These are phyloP conservation scores for Triticum urartu DNA, from an alignment of 176 grass and related monocot species.

Conservation along the genomic window DNA sequence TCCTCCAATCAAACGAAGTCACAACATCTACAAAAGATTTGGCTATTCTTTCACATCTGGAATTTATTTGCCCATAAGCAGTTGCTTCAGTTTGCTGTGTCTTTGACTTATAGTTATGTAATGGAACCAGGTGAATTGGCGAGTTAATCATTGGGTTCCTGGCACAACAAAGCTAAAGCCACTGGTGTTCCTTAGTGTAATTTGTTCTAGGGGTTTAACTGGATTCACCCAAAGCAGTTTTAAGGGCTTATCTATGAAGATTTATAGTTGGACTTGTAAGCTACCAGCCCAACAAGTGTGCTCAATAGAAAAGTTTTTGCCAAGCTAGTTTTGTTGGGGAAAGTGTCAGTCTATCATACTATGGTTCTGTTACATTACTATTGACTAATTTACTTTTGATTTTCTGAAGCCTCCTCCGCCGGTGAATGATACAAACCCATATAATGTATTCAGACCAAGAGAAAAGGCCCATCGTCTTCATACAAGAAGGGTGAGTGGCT, in stretches of 20 bases:
- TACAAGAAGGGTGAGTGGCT: constrained; percentile 85
- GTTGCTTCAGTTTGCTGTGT: not conserved
- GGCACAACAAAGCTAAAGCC: not conserved
- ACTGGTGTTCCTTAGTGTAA: not conserved
- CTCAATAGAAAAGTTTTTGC: not conserved
- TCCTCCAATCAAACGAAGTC: not conserved
- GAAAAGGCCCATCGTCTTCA: constrained; percentile 93
- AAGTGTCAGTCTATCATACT: constrained; percentile 13
- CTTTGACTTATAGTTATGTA: not conserved
- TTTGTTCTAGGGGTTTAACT: not conserved
- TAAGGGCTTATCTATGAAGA: not conserved
- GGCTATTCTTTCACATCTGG: not conserved
- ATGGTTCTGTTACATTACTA: constrained; percentile 5
- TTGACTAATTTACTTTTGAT: constrained; percentile 40
- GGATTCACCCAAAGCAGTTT: not conserved
- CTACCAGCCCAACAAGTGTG: not conserved
- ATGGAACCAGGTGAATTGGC: not conserved
- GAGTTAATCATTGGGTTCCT: not conserved
- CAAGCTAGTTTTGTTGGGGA: not conserved
- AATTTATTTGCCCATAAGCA: not conserved
- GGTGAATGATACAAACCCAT: constrained; percentile 93
- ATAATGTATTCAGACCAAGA: constrained; percentile 99
- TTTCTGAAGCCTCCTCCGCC: constrained; percentile 85
- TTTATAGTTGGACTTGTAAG: not conserved
- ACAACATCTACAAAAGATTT: not conserved